phyloP scores from a whole-genome alignment of 208 protist species.

The Strigomonas oncopelti region DNA sequence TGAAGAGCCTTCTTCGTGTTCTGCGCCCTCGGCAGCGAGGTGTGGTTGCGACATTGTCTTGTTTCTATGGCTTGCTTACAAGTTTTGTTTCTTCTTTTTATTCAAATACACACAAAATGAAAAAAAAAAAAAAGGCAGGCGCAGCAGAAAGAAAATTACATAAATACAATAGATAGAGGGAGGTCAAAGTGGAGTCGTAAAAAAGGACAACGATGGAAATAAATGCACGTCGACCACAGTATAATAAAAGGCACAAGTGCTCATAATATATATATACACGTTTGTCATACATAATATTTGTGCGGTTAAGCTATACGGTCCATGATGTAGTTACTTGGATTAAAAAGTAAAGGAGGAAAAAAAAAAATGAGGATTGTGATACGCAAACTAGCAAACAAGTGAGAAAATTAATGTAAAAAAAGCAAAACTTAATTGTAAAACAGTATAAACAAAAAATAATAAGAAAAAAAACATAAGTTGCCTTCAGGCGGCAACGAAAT shows the following conservation, averaged over 20 bases:
- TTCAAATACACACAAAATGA: background rate
- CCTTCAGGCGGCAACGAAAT: too few relatives aligned
- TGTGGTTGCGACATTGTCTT: background rate
- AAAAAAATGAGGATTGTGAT: background rate
- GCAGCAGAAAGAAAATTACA: too few relatives aligned
- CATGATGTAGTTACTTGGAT: too few relatives aligned
- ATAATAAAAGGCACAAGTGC: background rate
- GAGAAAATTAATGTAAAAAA: background rate
- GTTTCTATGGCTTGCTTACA: background rate
- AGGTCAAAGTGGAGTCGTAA: too few relatives aligned
- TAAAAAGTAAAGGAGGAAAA: background rate
- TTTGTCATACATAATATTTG: background rate
- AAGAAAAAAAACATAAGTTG: slow-evolving; percentile 13
- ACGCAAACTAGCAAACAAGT: background rate
- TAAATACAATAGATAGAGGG: too few relatives aligned
- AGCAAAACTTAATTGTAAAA: background rate
- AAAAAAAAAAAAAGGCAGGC: slow-evolving; percentile 3
- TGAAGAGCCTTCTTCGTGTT: too few relatives aligned
- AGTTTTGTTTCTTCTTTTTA: slow-evolving; percentile 1
- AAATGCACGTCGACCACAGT: background rate
- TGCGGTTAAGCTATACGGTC: too few relatives aligned
- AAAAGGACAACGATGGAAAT: slow-evolving; percentile 9
- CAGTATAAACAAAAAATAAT: background rate
- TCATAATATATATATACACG: background rate
- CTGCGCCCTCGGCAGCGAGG: too few relatives aligned